These are phyloP conservation scores for Fusarium zealandicum DNA, from an alignment of 2,329 filamentous ascomycete species.

Conservation along the genomic window DNA sequence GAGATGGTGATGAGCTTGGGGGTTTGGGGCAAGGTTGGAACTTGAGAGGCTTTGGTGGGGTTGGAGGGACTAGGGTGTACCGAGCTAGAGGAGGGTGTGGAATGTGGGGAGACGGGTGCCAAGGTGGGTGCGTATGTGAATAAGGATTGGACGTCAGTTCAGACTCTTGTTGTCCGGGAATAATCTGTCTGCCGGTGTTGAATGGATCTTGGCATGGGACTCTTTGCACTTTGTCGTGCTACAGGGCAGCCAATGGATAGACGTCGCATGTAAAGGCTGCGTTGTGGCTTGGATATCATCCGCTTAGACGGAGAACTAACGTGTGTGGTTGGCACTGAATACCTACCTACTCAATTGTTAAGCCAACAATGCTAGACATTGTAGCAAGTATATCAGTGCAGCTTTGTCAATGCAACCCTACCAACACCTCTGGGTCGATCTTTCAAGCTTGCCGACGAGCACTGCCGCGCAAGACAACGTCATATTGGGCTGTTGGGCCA, in stretches of 20 bases:
- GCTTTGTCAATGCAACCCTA: background rate
- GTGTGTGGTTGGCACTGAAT: background rate
- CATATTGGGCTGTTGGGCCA: background rate
- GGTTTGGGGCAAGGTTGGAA: conserved; percentile 30
- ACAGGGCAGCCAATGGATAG: conserved; percentile 21
- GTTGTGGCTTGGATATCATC: background rate
- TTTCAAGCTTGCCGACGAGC: conserved; percentile 4
- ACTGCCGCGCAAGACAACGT: conserved; percentile 10
- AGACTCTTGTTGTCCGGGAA: conserved; percentile 10
- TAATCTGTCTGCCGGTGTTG: conserved; percentile 1
- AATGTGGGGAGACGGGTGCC: conserved; percentile 4
- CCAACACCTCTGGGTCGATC: conserved; percentile 1
- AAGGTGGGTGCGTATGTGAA: background rate
- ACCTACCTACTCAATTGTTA: too few species aligned
- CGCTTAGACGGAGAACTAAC: background rate
- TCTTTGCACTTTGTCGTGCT: background rate
- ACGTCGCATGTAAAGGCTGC: background rate
- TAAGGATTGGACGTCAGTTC: background rate
- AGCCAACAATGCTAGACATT: background rate
- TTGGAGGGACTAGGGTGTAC: conserved; percentile 15
- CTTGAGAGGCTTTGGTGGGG: conserved; percentile 35
- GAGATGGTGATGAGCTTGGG: conserved; percentile 23
- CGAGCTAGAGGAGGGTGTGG: background rate
- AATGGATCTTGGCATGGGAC: conserved; percentile 3
- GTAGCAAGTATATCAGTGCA: too few species aligned